Base-by-base conservation (phyloP, 2,329 filamentous ascomycete genomes). In the Exutisphaerella laricina region DNA sequence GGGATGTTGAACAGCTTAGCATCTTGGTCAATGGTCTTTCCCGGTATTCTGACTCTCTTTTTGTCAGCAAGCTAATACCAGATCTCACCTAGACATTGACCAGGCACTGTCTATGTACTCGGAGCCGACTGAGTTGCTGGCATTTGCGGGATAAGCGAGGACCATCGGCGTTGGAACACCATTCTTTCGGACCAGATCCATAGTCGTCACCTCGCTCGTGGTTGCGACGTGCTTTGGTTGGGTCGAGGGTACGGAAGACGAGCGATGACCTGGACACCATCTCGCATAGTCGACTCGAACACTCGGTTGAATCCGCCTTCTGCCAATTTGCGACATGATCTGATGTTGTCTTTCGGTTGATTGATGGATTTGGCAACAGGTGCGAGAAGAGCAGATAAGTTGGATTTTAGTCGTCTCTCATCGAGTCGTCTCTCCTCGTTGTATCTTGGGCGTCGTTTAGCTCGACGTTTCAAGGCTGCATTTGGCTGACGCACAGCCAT, bases 181-280 rank as follows among this genome's bases (percentile, higher is more conserved):
- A 23, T 53, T 43, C 4, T 23, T 14, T 4, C 51, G 39, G 30
- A 56, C 45, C 9, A 50, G 44, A 14, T 51, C 46, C 50, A 61
- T 55, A 1, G 58, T 61, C 4, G 58, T 58, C 5, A 58, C 57
- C 30, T 58, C 58, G 43, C 55, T 60, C 3, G 58, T 54, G 6
- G 48, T 47, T 2, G 50, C 39, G 2, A 58, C 47, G 1, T 16
- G 3, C 25, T 41, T 50, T 13, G 52, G 57, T 20, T 54, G 35
- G 5, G 46, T 53, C 2, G 33, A 46, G 45, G 46, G 23, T 59
- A 59, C 7, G 53, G 56, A 2, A 60, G 33, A 26, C 55, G 52
- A 4, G 53, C 58, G 12, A 60, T 50, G 4, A 59, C 12, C 26
- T 56, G 38, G n/a, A 47, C 4, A 0, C 56, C 57, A 52, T 58